A percentile compares a stretch with the other conserved stretches of the same genome.
phyloP scores from a whole-genome alignment of 176 grass and related monocot species.

The Oryza punctata region DNA sequence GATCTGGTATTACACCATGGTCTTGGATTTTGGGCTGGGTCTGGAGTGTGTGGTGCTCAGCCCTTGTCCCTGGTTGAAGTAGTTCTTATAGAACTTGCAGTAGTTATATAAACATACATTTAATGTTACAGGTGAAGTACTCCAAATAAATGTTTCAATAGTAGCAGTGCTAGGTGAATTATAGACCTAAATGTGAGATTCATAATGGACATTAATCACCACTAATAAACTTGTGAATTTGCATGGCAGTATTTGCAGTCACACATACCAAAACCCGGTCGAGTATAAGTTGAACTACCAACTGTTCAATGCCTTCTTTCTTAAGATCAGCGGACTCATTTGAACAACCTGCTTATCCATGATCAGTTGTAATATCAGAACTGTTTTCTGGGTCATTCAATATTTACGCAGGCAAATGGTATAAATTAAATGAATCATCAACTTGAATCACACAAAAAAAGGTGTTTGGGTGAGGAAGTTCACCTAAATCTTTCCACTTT shows the following conservation, averaged over 20 bases:
- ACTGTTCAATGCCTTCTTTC: slow-evolving; percentile 83
- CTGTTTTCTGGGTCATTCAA: not conserved
- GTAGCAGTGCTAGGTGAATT: too few species aligned
- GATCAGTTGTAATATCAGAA: slow-evolving; percentile 20
- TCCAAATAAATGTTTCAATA: not conserved
- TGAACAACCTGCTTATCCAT: slow-evolving; percentile 57
- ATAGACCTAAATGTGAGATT: not conserved
- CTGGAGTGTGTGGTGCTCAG: not conserved
- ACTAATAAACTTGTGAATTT: not conserved
- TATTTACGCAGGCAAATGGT: not conserved
- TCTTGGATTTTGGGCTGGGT: not conserved
- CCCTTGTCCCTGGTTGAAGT: not conserved
- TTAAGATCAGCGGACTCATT: slow-evolving; percentile 63
- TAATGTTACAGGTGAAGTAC: not conserved
- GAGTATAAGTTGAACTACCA: slow-evolving; percentile 86
- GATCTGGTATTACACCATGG: not conserved
- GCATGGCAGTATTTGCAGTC: not conserved
- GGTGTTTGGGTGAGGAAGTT: slow-evolving; percentile 4
- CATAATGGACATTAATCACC: not conserved
- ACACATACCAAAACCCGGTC: slow-evolving; percentile 77
- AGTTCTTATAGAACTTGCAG: not conserved
- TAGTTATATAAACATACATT: slow-evolving; percentile 14
- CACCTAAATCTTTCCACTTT: slow-evolving; percentile 74
- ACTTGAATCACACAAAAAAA: slow-evolving; percentile 1
- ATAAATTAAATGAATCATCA: slow-evolving; percentile 6